Conservation (phyloP, 441 rosid genomes). For the Macaranga tanarius region DNA sequence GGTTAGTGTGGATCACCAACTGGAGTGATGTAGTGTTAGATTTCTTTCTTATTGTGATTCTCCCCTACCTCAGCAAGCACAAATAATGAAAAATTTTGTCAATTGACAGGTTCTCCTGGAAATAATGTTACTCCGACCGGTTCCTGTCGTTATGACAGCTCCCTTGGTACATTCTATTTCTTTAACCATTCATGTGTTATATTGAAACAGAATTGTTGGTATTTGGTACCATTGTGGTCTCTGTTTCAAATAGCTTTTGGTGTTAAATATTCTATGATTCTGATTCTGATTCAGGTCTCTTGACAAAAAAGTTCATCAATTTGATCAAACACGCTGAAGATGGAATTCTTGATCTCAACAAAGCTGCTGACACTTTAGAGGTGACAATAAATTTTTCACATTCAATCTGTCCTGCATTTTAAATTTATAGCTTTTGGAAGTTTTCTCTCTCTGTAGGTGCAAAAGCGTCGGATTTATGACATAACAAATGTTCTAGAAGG, state of each 20-base stretch:
- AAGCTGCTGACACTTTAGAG: slow-evolving; percentile 93
- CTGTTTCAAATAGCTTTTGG: slow-evolving; percentile 7
- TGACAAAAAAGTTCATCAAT: slow-evolving; percentile 94
- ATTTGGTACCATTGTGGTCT: slow-evolving; percentile 8
- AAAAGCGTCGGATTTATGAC: slow-evolving; percentile 96
- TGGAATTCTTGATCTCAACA: slow-evolving; percentile 91
- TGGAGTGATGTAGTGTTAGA: neutral
- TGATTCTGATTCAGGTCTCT: slow-evolving; percentile 64
- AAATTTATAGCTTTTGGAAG: slow-evolving; percentile 27
- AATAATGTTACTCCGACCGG: slow-evolving; percentile 78
- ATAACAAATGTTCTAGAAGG: slow-evolving; percentile 99
- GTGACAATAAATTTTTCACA: slow-evolving; percentile 37
- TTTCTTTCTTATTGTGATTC: slow-evolving; percentile 1
- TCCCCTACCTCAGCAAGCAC: slow-evolving; percentile 3
- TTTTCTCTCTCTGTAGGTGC: slow-evolving; percentile 58
- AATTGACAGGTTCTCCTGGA: slow-evolving; percentile 86
- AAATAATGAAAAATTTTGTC: slow-evolving; percentile 26
- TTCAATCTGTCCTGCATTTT: neutral
- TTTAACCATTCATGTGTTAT: slow-evolving; percentile 12
- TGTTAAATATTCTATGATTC: slow-evolving; percentile 26
- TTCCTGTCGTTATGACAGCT: slow-evolving; percentile 98
- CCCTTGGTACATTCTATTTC: slow-evolving; percentile 60
- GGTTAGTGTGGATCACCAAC: neutral
- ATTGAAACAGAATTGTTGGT: neutral
- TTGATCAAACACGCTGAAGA: slow-evolving; percentile 94